Evolutionary conservation across 768 basidiomycete genomes (phyloP).

Genomic region (Ephemerocybe angulata): DNA sequence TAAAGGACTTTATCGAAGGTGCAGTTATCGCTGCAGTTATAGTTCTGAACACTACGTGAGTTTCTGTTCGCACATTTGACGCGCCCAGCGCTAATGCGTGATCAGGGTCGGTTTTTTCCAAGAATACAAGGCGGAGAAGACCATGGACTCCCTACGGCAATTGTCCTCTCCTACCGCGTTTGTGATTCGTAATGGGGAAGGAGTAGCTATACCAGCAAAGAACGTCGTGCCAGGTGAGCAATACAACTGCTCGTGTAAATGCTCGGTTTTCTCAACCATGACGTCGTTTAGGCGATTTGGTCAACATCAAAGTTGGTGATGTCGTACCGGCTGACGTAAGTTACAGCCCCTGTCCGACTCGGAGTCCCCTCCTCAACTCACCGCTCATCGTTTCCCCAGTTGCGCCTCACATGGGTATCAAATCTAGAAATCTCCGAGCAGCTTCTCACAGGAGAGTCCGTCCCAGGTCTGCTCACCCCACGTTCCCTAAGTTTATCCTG

Average conservation of each 20-base stretch:
- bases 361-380: not conserved
- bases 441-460: conserved; percentile 49
- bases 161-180: conserved; percentile 45
- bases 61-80: not conserved
- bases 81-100: too few species aligned
- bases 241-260: not conserved
- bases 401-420: conserved; percentile 41
- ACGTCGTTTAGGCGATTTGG: conserved; percentile 32
- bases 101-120: conserved; percentile 43
- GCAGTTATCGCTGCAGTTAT: conserved; percentile 47
- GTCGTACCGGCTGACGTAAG: conserved; percentile 44
- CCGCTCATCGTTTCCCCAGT: conserved; percentile 16
- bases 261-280: conserved; percentile 3
- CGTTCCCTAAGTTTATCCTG: conserved; percentile 20
- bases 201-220: conserved; percentile 37
- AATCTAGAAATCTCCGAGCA: conserved; percentile 51
- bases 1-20: conserved; percentile 50
- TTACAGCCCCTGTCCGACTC: not conserved
- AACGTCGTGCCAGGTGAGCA: conserved; percentile 37
- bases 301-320: conserved; percentile 38
- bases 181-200: conserved; percentile 40
- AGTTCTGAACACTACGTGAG: conserved; percentile 38
- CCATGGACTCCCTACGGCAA: conserved; percentile 46
- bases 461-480: conserved; percentile 32
- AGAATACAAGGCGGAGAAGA: conserved; percentile 47